Base-by-base conservation (phyloP, 2,329 filamentous ascomycete species). In the Talaromyces piceae region DNA sequence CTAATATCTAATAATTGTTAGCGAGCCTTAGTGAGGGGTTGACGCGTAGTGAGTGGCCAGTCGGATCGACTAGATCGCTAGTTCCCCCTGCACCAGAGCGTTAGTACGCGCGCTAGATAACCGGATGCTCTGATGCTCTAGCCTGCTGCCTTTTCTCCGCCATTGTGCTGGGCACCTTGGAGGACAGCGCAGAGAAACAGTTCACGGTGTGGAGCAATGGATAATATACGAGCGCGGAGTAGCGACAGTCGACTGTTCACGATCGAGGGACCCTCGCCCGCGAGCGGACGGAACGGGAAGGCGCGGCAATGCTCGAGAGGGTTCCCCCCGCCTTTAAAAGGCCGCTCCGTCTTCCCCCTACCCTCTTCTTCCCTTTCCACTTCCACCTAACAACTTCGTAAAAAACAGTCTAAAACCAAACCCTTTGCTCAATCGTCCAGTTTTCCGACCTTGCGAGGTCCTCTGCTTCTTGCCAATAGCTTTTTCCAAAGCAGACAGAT, bases 381-480 rank as follows among this genome's bases (percentile, higher is more conserved):
- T 37, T 9, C 5, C 31, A n/a, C n/a, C n/a, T n/a, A n/a, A n/a
- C n/a, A n/a, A n/a, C 16, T 28, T 28, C 26, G 2, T 28, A 11
- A 28, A 7, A 18, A n/a, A 37, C 33, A n/a, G 11, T 8, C 16
- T n/a, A 37, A 13, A 20, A n/a, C 1, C 30, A 37, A 20, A n/a
- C n/a, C n/a, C 7, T 4, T 20, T 18, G 16, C 5, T 37, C 33
- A 3, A 37, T 37, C 33, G n/a, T 20, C 16, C 20, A n/a, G 9
- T 18, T 13, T 5, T 13, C 33, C 7, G 33, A 13, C 33, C 33
- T 37, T 37, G 16, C 33, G 7, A 43, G 39, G 39, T 43, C 39
- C n/a, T 43, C 23, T 16, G 28, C 30, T 56, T 62, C 64, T 66
- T 59, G 78, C 80, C 79, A 79, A 78, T 31, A 44, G 30, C 80